Base-by-base conservation (phyloP, 2,329 filamentous ascomycete species). In the Colletotrichum sp. region DNA sequence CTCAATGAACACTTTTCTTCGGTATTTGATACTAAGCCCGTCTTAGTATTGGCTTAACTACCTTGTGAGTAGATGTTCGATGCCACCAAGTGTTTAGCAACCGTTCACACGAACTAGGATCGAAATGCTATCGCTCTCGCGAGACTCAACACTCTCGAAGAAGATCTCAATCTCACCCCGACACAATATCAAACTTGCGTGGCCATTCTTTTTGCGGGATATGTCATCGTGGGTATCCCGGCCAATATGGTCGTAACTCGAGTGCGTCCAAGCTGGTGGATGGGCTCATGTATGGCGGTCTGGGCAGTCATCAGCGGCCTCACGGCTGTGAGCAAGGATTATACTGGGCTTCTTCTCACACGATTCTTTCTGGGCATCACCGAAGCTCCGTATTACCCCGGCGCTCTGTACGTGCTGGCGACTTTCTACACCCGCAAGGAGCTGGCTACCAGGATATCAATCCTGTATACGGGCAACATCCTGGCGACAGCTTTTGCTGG, bases 81-180 rank as follows among this genome's bases (percentile, higher is more conserved):
- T 12, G 2, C 21, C 13, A 9, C 5, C 4, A 0, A 36, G 32
- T 0, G 0, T 18, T 1, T 5, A 28, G 15, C n/a, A 21, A 38
- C 5, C 6, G 4, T n/a, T 64, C 10, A 38, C 13, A 26, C 3
- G 5, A 9, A 12, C 0, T 28, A 74, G 72, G 67, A 90, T 78
- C 84, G 88, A 16, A 90, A 90, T 72, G 89, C 91, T 52, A 91
- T 92, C 78, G 90, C 91, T 2, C 88, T 90, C 24, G 91, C 91
- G 4, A 84, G 87, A 43, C 79, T 92, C 24, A 88, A 90, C 70
- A 88, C 88, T 1, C 81, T 92, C 8, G 87, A 90, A 67, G 84
- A 87, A 13, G 88, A 92, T 52, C 82, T 92, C 9, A 82, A 84
- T 3, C 82, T 92, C 66, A 82, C 81, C 1, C 86, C 86, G 21